Evolutionary conservation across 257 asterid species (phyloP), one percentile per base, ranked within the genome.

Genomic region (Solanum medicagineum): DNA sequence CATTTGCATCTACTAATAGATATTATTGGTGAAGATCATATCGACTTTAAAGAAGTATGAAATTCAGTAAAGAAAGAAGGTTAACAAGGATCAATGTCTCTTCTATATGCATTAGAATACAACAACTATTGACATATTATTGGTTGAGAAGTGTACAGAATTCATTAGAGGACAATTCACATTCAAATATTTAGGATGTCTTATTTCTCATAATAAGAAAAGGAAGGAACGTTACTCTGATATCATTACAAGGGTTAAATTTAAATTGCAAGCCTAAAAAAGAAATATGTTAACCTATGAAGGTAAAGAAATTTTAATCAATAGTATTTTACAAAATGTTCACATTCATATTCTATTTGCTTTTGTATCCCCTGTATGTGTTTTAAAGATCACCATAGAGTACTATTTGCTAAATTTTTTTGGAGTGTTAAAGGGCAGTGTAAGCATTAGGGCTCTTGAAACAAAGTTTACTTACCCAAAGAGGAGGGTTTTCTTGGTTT

Each of bases 101-200:
- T 17, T 56, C 3, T 17, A 17, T 17, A 56, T 56, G 62, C 62
- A 17, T 56, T 10, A 55, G 17, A 55, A 55, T 55, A 19, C n/a
- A 55, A 0, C 10, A 55, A 0, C 4, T 55, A 3, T 7, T 55
- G 9, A 55, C 4, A 6, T 3, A 3, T 17, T 17, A 5, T 0
- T 56, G 11, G 22, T 56, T 17, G 22, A 17, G 22, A 10, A 56
- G 22, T 56, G 62, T 17, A 56, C 10, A 56, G 0, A 24, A 19
- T 57, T 57, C 5, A 57, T 1, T 57, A 57, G 5, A 57, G 3
- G 13, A 2, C 0, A 57, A 57, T 19, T 57, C 9, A 5, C 2
- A 8, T 22, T 57, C 6, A 57, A 8, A 11, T 20, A 19, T 19
- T 19, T 57, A 22, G 63, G 24, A 5, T 57, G 2, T 19, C 26